Base-by-base conservation (phyloP, 164 flowering plant genomes). In the Umbellularia californica region DNA sequence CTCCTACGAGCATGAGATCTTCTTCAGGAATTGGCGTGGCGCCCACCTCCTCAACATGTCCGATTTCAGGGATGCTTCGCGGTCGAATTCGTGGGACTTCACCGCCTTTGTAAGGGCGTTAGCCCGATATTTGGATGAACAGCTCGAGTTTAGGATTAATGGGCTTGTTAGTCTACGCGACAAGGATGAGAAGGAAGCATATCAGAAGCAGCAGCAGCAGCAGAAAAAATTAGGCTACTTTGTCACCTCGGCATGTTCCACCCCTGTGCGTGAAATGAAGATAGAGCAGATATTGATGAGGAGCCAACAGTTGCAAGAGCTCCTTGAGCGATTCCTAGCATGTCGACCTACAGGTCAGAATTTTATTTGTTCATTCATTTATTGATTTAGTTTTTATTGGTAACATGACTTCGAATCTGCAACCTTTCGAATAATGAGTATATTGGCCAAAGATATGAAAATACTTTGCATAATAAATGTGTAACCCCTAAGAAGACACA, bases 11-110 rank as follows among this genome's bases (percentile, higher is more conserved):
- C 85, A 84, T 71, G 98, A 95, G 89, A 84, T 95, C 33, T 80
- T 93, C 87, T 71, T 87, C 94, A 0, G 60, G 60, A 55, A 95
- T 96, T 0, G 75, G 95, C 27, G 89, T 0, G 98, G 99, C 11
- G 87, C 93, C 2, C 81, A 97, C 75, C 78, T 95, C 1, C 85
- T 95, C 69, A 90, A 95, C 83, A 80, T 95, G 92, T 85, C 92
- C 0, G 97, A 92, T 74, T 95, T 93, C 70, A 76, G 92, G 19
- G 99, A 95, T 67, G 77, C 85, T 55, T 87, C 93, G 12, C 81
- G 80, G 20, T 85, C 91, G 1, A 81, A 85, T 27, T 84, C 97
- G 0, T 92, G 99, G 98, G 98, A 93, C 70, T 94, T 78, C 72
- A 90, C 97, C 0, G 90, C 94, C 1, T 93, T 93, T 74, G 93